A percentile compares a stretch with the other conserved stretches of the same genome.
Conservation (phyloP, 2,329 filamentous ascomycete genomes). For the Paradendryphiella salina region DNA sequence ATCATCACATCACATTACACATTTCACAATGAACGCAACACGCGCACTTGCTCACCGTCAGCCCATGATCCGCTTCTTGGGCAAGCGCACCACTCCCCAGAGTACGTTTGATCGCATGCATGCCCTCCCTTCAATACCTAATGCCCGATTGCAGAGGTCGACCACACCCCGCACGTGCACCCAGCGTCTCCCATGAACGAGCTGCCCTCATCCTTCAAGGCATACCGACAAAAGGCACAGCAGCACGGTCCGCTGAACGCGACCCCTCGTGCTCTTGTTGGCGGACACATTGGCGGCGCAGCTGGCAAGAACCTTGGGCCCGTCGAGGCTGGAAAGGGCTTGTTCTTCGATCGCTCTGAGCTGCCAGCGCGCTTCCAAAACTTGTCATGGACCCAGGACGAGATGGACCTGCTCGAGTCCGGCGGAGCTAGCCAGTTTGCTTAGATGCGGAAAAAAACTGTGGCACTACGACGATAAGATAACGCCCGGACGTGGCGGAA, state of each 20-base stretch:
- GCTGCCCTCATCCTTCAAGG: constrained; percentile 72
- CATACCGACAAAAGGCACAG: constrained; percentile 76
- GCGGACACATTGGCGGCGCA: constrained; percentile 58
- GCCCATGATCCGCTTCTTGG: constrained; percentile 57
- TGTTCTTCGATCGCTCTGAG: constrained; percentile 87
- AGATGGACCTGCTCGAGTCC: constrained; percentile 96
- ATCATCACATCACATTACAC: constrained; percentile 6
- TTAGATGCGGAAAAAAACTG: constrained; percentile 36
- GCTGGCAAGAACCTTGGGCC: constrained; percentile 73
- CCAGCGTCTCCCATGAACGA: constrained; percentile 68
- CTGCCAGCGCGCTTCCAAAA: constrained; percentile 83
- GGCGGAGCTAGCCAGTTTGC: constrained; percentile 74
- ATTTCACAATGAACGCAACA: constrained; percentile 51
- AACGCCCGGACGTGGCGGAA: constrained; percentile 21
- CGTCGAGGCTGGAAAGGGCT: constrained; percentile 69
- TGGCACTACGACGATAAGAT: constrained; percentile 15
- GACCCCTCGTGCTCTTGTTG: constrained; percentile 30
- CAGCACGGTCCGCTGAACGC: constrained; percentile 71
- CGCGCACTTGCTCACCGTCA: constrained; percentile 51
- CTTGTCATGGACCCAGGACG: constrained; percentile 70
- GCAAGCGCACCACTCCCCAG: constrained; percentile 52
- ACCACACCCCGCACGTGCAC: constrained; percentile 74
- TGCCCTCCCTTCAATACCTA: constrained; percentile 10
- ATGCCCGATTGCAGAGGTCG: constrained; percentile 60
- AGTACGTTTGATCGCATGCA: constrained; percentile 40